phyloP scores from a whole-genome alignment of 352 stramenopile genomes.

The Sclerospora graminicola region DNA sequence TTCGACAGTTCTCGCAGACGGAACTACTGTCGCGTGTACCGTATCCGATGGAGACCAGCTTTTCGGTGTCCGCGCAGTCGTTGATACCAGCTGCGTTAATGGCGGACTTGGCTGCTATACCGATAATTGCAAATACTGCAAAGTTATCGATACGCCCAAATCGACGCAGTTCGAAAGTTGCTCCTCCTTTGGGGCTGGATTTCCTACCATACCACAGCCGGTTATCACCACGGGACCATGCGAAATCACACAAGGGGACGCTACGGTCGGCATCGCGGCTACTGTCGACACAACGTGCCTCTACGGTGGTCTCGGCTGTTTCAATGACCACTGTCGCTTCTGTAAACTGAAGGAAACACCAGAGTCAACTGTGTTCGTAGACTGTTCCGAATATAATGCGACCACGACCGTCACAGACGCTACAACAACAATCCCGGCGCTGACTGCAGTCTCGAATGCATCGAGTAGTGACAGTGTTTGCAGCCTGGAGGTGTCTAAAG shows the following conservation, averaged over 20 bases:
- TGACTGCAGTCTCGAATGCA: too few species aligned
- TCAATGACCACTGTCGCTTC: slow-evolving; percentile 30
- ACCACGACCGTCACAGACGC: too few species aligned
- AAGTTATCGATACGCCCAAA: slow-evolving; percentile 19
- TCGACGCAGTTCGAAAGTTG: slow-evolving; percentile 23
- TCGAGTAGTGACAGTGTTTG: neutral
- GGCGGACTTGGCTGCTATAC: slow-evolving; percentile 36
- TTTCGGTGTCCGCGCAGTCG: too few species aligned
- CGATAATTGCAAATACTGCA: slow-evolving; percentile 32
- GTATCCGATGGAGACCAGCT: too few species aligned
- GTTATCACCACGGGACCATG: neutral
- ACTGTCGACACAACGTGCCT: slow-evolving; percentile 19
- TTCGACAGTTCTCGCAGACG: too few species aligned
- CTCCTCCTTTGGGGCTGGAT: slow-evolving; percentile 10
- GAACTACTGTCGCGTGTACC: too few species aligned
- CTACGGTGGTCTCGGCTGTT: slow-evolving; percentile 30
- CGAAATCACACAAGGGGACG: slow-evolving; percentile 12
- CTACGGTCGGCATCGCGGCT: slow-evolving; percentile 21
- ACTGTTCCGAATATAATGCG: too few species aligned
- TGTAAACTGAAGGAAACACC: slow-evolving; percentile 18
- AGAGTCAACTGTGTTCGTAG: slow-evolving; percentile 25
- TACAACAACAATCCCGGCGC: slow-evolving; percentile 1
- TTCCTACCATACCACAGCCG: slow-evolving; percentile 12
- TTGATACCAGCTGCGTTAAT: too few species aligned
- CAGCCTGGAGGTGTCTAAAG: slow-evolving; percentile 4